Base-by-base conservation (phyloP, 129 eudicot species). In the Flaveria ramosissima region DNA sequence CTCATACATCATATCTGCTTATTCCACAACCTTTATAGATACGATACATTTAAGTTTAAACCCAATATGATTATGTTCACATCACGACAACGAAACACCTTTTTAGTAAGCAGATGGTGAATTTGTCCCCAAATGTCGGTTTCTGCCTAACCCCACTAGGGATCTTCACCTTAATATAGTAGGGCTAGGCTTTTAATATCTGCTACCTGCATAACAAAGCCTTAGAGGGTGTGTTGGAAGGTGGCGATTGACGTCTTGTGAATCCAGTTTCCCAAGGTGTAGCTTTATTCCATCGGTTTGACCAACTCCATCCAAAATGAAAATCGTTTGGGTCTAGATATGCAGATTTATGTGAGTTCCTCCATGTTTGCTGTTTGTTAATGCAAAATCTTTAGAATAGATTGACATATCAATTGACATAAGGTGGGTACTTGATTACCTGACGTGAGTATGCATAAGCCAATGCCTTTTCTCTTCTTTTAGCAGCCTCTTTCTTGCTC, bases 271-370 rank as follows among this genome's bases (percentile, higher is more conserved):
- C 51, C 92, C 89, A 85, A 73, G 96, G 97, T n/a, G 92, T 86
- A 42, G 88, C 80, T 6, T 86, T 93, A 92, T 89, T 84, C 93
- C 97, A 89, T 24, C 88, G 78, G 69, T 90, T 89, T 59, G 86
- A 74, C 97, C 97, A 89, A 72, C 87, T 92, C 97, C 97, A 89
- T 32, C 88, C 96, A 93, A 96, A 92, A n/a, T 79, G 86, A 23
- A 93, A 87, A 75, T 83, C 71, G 74, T 84, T 83, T 71, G 96
- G 88, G 70, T 94, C 90, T 85, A 77, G 87, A 52, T 86, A 23
- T 72, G 89, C 63, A 15, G 87, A 60, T 68, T 80, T 87, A 10
- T 83, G 68, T 15, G 89, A 61, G 82, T 84, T 89, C 88, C 87
- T 87, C 97, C 92, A 86, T 53, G 84, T 24, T 87, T 86, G 88